phyloP scores from a whole-genome alignment of 1,139 yeast species.

The Debaryomyces coudertii region DNA sequence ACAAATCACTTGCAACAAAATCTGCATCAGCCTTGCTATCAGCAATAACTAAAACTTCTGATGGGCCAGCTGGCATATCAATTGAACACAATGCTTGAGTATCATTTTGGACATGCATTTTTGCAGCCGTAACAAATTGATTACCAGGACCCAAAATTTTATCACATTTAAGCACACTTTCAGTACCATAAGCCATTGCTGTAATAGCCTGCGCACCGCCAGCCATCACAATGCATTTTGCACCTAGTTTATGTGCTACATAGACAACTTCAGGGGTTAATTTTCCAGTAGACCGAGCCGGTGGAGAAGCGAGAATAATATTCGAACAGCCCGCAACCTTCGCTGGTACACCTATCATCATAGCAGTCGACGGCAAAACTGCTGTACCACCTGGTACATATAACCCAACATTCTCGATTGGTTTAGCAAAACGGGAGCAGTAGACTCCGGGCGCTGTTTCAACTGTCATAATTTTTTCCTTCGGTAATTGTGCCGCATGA shows the following conservation, averaged over 20 bases:
- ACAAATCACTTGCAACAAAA: constrained; percentile 91
- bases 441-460: constrained; percentile 93
- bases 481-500: constrained; percentile 87
- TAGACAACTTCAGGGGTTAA: constrained; percentile 97
- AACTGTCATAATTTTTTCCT: constrained; percentile 71
- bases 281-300: constrained; percentile 85
- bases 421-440: constrained; percentile 93
- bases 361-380: constrained; percentile 93
- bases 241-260: constrained; percentile 95
- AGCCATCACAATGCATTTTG: constrained; percentile 84
- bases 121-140: constrained; percentile 98
- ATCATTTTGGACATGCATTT: constrained; percentile 95
- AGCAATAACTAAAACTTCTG: constrained; percentile 93
- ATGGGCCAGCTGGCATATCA: constrained; percentile 99
- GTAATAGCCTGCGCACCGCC: constrained; percentile 99
- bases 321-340: constrained; percentile 96
- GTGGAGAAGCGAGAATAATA: constrained; percentile 97
- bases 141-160: constrained; percentile 98
- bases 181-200: constrained; percentile 98
- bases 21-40: constrained; percentile 88
- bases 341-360: constrained; percentile 99
- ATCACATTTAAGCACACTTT: constrained; percentile 88
- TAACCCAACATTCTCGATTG: constrained; percentile 91
- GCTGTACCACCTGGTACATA: constrained; percentile 99
- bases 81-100: constrained; percentile 93